Base-by-base conservation (phyloP, 2,329 filamentous ascomycete genomes). In the Curvularia hawaiiensis region DNA sequence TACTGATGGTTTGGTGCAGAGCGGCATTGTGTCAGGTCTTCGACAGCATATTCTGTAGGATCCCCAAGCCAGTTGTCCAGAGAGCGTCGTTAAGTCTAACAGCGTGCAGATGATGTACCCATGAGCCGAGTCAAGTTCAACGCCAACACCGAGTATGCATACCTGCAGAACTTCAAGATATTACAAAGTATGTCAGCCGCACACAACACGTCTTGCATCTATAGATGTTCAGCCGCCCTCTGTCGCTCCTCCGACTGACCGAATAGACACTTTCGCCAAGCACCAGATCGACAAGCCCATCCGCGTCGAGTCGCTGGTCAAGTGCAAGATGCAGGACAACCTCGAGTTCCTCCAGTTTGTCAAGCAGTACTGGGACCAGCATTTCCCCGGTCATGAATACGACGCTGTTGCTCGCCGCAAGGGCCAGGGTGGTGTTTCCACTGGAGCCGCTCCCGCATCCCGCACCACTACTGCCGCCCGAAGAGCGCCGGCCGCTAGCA, bases 281-380 rank as follows among this genome's bases (percentile, higher is more conserved):
- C 93, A 98, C 80, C 83, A 88, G 64, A 85, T 99, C 81, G 93
- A 98, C 71, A 92, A 92, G 76, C 89, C 90, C 28, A 88, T 99
- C 69, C 92, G 92, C 58, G 92, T 98, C 75, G 88, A 97, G 78
- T 83, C 85, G 57, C 88, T 99, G 59, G 87, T 95, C 71, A 99
- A 98, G 79, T 99, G 95, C 84, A 97, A 97, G 84, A 99, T 99
- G 94, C 95, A 99, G 84, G 95, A 99, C 79, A 99, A 99, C 82
- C 90, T 99, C 70, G 95, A 98, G 76, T 99, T 99, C 78, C 84
- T 99, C 60, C 95, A 99, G 81, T 99, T 92, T 90, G 89, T 89
- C 58, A 99, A 99, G 85, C 84, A 85, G 68, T 97, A 92, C 82
- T 99, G 95, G 95, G 95, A 99, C 74, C 91, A 97, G 76, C 92